These are phyloP conservation scores for Quercus cerris DNA, from an alignment of 306 rosid genomes.

Conservation along the genomic window DNA sequence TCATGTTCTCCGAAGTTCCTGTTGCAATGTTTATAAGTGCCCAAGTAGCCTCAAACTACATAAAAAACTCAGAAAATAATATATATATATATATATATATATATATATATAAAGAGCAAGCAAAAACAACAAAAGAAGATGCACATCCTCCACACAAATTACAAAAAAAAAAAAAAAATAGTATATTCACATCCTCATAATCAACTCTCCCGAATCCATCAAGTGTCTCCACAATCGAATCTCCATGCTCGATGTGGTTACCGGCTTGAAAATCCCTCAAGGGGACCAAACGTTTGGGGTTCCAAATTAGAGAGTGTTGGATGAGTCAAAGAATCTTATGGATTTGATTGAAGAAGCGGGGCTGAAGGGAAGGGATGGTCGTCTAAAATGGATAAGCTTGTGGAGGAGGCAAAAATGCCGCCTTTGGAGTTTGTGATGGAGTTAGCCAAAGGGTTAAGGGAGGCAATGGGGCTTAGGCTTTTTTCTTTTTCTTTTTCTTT, in stretches of 20 bases:
- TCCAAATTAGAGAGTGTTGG: slow-evolving; percentile 18
- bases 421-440: slow-evolving; percentile 1
- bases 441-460: too few species aligned
- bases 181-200: background rate
- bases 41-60: slow-evolving; percentile 94
- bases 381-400: slow-evolving; percentile 11
- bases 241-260: slow-evolving; percentile 34
- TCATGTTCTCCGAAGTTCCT: slow-evolving; percentile 82
- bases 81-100: background rate
- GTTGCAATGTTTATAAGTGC: slow-evolving; percentile 92
- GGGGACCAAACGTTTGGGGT: background rate
- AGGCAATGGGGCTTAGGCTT: too few species aligned
- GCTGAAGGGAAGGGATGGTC: background rate
- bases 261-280: background rate
- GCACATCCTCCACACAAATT: background rate
- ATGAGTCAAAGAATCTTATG: background rate
- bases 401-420: slow-evolving; percentile 39
- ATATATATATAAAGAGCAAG: background rate
- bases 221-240: slow-evolving; percentile 28
- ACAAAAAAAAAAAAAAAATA: background rate
- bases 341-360: background rate
- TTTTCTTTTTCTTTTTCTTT: too few species aligned
- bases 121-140: background rate
- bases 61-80: background rate
- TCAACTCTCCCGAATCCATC: slow-evolving; percentile 30